A percentile compares a stretch with the other conserved stretches of the same genome.
Evolutionary conservation across 129 eudicot genomes (phyloP).

Genomic region (Helianthus annuus): DNA sequence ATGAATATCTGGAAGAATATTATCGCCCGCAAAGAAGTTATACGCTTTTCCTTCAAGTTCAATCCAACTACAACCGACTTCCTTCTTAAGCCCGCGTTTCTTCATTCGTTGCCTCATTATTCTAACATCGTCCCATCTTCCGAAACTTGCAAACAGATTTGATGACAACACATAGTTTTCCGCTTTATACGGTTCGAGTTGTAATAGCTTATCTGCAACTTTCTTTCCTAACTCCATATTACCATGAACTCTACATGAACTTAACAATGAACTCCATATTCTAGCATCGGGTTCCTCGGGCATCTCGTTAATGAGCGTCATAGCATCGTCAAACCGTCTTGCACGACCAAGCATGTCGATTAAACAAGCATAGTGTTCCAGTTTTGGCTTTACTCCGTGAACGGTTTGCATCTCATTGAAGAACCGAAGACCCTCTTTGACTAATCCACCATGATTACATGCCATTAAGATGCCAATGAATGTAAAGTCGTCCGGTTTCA

Average conservation of each 20-base stretch:
- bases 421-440: slow-evolving; percentile 46
- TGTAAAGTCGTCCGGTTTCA: slow-evolving; percentile 57
- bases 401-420: slow-evolving; percentile 48
- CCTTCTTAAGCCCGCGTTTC: slow-evolving; percentile 43
- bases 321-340: slow-evolving; percentile 45
- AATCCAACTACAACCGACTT: slow-evolving; percentile 62
- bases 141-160: slow-evolving; percentile 50
- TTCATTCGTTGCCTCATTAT: slow-evolving; percentile 50
- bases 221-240: slow-evolving; percentile 46
- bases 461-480: slow-evolving; percentile 55
- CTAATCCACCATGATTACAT: slow-evolving; percentile 59
- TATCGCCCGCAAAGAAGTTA: slow-evolving; percentile 50
- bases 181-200: slow-evolving; percentile 50
- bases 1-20: slow-evolving; percentile 26
- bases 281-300: slow-evolving; percentile 51
- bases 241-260: slow-evolving; percentile 56
- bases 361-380: slow-evolving; percentile 71
- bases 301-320: slow-evolving; percentile 47
- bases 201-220: slow-evolving; percentile 40
- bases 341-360: slow-evolving; percentile 72
- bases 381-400: slow-evolving; percentile 45
- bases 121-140: slow-evolving; percentile 62
- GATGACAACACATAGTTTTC: slow-evolving; percentile 56
- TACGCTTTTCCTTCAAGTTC: slow-evolving; percentile 52
- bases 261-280: slow-evolving; percentile 64